Conservation (phyloP, 108 stramenopile species). For the Cyclotella atomus region DNA sequence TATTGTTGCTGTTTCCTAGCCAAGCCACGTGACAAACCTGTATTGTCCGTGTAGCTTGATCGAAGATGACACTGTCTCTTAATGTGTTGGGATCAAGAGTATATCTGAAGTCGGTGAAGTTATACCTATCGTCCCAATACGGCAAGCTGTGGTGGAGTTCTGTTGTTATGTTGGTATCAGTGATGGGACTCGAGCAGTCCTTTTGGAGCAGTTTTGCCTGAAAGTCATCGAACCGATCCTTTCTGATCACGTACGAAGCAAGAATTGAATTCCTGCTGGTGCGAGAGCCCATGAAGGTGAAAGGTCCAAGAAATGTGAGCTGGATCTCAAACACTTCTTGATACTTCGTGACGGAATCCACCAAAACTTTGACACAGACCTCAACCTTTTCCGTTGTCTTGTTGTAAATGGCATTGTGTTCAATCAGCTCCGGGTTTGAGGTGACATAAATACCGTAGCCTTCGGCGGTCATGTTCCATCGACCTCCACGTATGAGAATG, state of each 20-base stretch:
- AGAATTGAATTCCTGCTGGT: neutral
- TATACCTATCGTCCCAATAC: neutral
- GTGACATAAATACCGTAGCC: neutral
- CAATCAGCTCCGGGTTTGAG: neutral
- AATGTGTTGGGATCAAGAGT: neutral
- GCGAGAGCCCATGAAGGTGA: neutral
- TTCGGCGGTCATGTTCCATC: no score
- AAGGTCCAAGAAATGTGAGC: neutral
- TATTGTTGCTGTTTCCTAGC: no score
- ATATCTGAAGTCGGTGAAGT: neutral
- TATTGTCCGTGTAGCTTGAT: neutral
- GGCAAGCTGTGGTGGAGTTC: neutral
- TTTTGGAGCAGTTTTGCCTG: neutral
- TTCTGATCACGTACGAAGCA: neutral
- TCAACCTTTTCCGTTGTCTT: neutral
- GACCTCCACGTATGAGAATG: no score
- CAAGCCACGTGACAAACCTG: neutral
- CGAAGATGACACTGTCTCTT: conserved; percentile 3
- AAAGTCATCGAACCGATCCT: neutral
- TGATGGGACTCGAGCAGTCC: neutral
- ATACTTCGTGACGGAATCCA: neutral
- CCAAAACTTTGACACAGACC: neutral
- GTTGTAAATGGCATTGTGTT: conserved; percentile 1
- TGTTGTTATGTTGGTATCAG: neutral
- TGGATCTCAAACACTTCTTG: neutral